These are phyloP conservation scores for Nicotiana paniculata DNA, from an alignment of 257 asterid species.

Conservation along the genomic window DNA sequence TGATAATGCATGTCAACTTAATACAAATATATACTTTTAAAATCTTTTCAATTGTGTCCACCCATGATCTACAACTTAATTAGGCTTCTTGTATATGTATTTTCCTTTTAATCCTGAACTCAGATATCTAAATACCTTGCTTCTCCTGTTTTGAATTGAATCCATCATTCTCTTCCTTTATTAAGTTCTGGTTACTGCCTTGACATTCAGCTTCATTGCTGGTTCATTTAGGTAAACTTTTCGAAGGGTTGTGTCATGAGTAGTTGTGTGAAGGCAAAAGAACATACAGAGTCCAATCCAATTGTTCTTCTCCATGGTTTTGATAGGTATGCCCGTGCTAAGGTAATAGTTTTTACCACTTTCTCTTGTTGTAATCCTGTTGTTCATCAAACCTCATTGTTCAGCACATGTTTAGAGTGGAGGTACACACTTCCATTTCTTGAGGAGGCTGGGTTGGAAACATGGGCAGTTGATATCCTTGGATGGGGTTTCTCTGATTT, in stretches of 20 bases:
- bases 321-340: constrained; percentile 57
- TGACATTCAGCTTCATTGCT: background rate
- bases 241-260: constrained; percentile 52
- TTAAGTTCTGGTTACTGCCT: background rate
- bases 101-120: background rate
- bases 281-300: constrained; percentile 34
- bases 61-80: background rate
- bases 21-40: background rate
- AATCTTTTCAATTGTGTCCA: background rate
- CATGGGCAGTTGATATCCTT: constrained; percentile 85
- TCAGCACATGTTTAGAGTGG: constrained; percentile 98
- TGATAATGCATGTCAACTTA: background rate
- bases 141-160: background rate
- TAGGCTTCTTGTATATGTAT: background rate
- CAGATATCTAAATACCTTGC: background rate
- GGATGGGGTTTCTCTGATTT: constrained; percentile 98
- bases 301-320: constrained; percentile 93
- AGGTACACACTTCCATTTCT: constrained; percentile 78
- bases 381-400: constrained; percentile 47
- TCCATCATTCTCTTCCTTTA: background rate
- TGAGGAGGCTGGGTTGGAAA: constrained; percentile 74
- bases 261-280: constrained; percentile 74
- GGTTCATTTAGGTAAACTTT: constrained; percentile 46
- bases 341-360: constrained; percentile 3
- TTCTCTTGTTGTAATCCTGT: constrained; percentile 13